phyloP scores from a whole-genome alignment of 2,329 filamentous ascomycete genomes.

The Phialophora expanda region DNA sequence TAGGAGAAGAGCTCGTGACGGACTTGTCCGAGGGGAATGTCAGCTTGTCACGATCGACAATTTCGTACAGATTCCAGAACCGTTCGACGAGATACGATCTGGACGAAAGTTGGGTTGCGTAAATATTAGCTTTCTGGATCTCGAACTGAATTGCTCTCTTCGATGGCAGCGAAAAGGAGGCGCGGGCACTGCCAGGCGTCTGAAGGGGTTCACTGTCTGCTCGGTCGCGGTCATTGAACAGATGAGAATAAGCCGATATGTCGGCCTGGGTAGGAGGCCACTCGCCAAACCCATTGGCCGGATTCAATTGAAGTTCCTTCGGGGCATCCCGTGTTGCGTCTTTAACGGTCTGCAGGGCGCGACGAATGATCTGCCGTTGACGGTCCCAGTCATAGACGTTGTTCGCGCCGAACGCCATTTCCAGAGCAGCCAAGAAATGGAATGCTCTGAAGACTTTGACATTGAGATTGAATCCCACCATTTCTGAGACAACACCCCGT shows the following conservation, averaged over 20 bases:
- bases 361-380: constrained; percentile 74
- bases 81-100: constrained; percentile 85
- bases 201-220: constrained; percentile 21
- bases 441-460: constrained; percentile 81
- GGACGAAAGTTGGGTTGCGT: constrained; percentile 78
- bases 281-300: constrained; percentile 37
- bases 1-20: constrained; percentile 34
- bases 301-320: constrained; percentile 59
- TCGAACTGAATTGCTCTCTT: constrained; percentile 69
- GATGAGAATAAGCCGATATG: constrained; percentile 37
- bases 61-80: constrained; percentile 77
- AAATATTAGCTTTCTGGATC: constrained; percentile 91
- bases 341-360: constrained; percentile 73
- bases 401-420: constrained; percentile 80
- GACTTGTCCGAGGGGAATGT: constrained; percentile 33
- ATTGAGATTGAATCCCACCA: constrained; percentile 81
- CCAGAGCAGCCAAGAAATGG: constrained; percentile 76
- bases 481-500: constrained; percentile 67
- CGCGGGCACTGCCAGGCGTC: constrained; percentile 27
- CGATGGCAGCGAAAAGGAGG: constrained; percentile 33
- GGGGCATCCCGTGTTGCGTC: constrained; percentile 71
- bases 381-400: constrained; percentile 75
- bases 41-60: constrained; percentile 54
- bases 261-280: constrained; percentile 38
- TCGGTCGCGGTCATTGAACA: constrained; percentile 35